Evolutionary conservation across 345 rosid species (phyloP).

Genomic region (Odontarrhena argentea): DNA sequence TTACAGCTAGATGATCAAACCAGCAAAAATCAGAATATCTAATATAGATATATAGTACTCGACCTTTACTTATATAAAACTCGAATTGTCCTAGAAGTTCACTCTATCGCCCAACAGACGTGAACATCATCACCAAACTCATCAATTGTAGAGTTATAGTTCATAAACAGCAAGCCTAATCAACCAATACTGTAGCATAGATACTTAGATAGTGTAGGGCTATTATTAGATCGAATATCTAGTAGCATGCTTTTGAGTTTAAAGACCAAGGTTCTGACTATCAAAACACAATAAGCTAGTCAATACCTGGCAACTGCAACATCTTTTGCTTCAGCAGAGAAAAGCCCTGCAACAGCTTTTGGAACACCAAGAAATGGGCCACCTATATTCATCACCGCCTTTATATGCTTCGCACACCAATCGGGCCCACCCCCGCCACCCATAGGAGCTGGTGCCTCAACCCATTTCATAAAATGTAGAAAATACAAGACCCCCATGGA

Average conservation of each 20-base stretch:
- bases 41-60: not conserved
- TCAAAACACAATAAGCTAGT: conserved; percentile 11
- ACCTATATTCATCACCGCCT: conserved; percentile 90
- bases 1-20: not conserved
- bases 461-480: conserved; percentile 98
- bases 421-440: conserved; percentile 96
- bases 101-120: not conserved
- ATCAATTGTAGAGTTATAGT: conserved; percentile 10
- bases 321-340: conserved; percentile 95
- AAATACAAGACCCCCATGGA: conserved; percentile 97
- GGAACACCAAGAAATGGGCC: conserved; percentile 97
- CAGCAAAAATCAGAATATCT: conserved; percentile 8
- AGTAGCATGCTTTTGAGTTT: conserved; percentile 9
- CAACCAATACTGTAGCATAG: not conserved
- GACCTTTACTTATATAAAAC: not conserved
- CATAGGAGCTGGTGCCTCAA: conserved; percentile 95
- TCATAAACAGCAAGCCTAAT: conserved; percentile 5
- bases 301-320: conserved; percentile 89
- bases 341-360: conserved; percentile 82
- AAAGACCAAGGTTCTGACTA: conserved; percentile 12
- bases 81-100: conserved; percentile 15
- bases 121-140: not conserved
- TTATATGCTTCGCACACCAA: conserved; percentile 95
- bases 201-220: not conserved
- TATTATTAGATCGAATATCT: conserved; percentile 1